Percentiles rank a stretch among this genome's conserved stretches.
Evolutionary conservation across 1,139 yeast species (phyloP).

Genomic region (Candida glucosophila): DNA sequence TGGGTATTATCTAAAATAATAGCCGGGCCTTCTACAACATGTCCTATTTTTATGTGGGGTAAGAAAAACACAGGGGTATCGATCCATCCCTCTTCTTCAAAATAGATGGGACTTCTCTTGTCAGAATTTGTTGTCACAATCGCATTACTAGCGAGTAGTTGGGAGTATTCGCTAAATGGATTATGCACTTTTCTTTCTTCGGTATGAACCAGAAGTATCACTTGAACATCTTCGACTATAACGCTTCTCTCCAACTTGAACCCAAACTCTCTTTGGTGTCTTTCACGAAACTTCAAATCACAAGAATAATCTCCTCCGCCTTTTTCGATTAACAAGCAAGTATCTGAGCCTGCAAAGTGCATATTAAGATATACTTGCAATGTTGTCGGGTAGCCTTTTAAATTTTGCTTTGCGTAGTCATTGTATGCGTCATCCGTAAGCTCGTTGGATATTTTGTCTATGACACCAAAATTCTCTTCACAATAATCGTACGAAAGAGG

Average conservation of each 20-base stretch:
- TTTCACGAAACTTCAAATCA: constrained; percentile 8
- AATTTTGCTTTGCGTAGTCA: constrained; percentile 12
- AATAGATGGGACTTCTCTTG: constrained; percentile 8
- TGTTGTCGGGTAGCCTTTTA: constrained; percentile 12
- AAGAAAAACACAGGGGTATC: constrained; percentile 40
- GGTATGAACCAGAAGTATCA: constrained; percentile 15
- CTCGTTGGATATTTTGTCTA: constrained; percentile 16
- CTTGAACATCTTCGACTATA: constrained; percentile 63
- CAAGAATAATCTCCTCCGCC: constrained; percentile 7
- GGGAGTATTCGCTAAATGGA: constrained; percentile 13
- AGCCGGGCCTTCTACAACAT: constrained; percentile 56
- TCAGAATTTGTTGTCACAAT: constrained; percentile 1
- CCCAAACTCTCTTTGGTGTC: constrained; percentile 15
- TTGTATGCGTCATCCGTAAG: constrained; percentile 9
- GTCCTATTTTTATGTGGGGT: constrained; percentile 40
- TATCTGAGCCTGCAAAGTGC: constrained; percentile 70
- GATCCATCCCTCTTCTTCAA: constrained; percentile 22
- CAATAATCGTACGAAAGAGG: constrained; percentile 21
- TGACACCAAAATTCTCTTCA: constrained; percentile 6
- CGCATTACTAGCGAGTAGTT: no score
- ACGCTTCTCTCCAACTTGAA: constrained; percentile 26
- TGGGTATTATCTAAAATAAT: constrained; percentile 72
- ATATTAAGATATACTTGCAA: constrained; percentile 56
- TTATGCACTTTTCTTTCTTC: constrained; percentile 8
- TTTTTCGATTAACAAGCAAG: constrained; percentile 52